Conservation (phyloP, 306 rosid species). For the Castanospermum australe region DNA sequence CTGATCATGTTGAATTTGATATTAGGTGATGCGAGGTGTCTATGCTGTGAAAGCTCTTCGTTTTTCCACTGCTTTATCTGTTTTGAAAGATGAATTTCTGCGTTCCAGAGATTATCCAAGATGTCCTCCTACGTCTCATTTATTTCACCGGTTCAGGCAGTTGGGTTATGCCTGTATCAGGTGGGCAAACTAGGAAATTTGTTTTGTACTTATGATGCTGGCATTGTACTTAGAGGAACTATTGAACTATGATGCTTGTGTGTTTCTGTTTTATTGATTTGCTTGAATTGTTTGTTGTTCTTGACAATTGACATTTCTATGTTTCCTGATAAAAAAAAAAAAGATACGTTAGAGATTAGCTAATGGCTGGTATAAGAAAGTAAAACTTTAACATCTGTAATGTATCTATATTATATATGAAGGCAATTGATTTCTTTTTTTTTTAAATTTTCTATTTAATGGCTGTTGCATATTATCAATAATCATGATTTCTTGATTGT, state of each 20-base stretch:
- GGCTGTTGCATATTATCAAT: background rate
- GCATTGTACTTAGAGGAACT: slow-evolving; percentile 6
- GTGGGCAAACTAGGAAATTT: slow-evolving; percentile 47
- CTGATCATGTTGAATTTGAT: slow-evolving; percentile 40
- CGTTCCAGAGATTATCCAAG: slow-evolving; percentile 98
- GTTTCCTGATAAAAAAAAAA: too few relatives aligned
- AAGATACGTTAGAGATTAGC: too few relatives aligned
- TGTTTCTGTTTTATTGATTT: background rate
- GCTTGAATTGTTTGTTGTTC: background rate
- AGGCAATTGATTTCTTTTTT: background rate
- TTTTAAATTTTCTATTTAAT: background rate
- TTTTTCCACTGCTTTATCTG: slow-evolving; percentile 83
- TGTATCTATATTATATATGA: background rate
- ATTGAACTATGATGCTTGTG: slow-evolving; percentile 7
- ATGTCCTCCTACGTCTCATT: slow-evolving; percentile 95
- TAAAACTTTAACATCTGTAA: too few relatives aligned
- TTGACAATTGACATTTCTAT: background rate
- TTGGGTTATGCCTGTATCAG: slow-evolving; percentile 94
- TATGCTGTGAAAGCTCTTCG: slow-evolving; percentile 96
- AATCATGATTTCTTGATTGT: background rate
- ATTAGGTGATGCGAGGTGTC: slow-evolving; percentile 91
- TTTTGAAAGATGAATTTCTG: slow-evolving; percentile 81
- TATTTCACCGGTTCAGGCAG: slow-evolving; percentile 88
- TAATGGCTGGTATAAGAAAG: too few relatives aligned
- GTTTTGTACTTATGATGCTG: slow-evolving; percentile 18